phyloP scores from a whole-genome alignment of 805 yeast species.

The Metschnikowia colocasiae region DNA sequence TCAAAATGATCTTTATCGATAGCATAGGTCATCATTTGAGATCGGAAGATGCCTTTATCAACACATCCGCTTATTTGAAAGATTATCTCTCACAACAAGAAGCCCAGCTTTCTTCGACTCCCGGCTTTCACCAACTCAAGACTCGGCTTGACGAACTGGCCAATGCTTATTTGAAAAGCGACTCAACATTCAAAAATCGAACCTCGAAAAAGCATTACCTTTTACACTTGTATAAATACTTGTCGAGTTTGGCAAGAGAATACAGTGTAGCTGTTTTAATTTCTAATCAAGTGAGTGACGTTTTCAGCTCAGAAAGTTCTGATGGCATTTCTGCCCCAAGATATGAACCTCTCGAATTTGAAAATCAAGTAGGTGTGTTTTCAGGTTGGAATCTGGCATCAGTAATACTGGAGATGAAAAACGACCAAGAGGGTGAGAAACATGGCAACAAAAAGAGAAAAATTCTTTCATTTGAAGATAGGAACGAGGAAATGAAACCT shows the following conservation, averaged over 20 bases:
- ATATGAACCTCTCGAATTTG: constrained; percentile 41
- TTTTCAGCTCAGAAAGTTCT: constrained; percentile 24
- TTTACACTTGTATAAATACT: constrained; percentile 40
- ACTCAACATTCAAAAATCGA: constrained; percentile 21
- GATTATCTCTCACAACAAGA: constrained; percentile 14
- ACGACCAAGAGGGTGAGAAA: neutral
- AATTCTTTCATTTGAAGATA: neutral
- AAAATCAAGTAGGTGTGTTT: constrained; percentile 67
- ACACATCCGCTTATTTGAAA: constrained; percentile 12
- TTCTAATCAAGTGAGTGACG: constrained; percentile 78
- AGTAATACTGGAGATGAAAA: neutral
- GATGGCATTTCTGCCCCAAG: constrained; percentile 11
- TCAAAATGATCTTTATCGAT: constrained; percentile 67
- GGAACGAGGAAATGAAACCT: neutral
- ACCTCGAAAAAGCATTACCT: constrained; percentile 42
- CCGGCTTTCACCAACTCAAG: constrained; percentile 10
- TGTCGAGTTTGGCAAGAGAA: constrained; percentile 47
- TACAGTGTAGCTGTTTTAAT: constrained; percentile 59
- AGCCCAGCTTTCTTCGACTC: constrained; percentile 6
- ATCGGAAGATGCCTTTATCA: constrained; percentile 43
- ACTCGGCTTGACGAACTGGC: constrained; percentile 28
- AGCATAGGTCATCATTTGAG: constrained; percentile 81
- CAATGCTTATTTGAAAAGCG: constrained; percentile 20
- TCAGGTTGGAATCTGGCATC: constrained; percentile 62
- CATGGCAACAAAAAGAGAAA: neutral